Evolutionary conservation across 257 asterid species (phyloP).

Genomic region (Nicotiana noctiflora): DNA sequence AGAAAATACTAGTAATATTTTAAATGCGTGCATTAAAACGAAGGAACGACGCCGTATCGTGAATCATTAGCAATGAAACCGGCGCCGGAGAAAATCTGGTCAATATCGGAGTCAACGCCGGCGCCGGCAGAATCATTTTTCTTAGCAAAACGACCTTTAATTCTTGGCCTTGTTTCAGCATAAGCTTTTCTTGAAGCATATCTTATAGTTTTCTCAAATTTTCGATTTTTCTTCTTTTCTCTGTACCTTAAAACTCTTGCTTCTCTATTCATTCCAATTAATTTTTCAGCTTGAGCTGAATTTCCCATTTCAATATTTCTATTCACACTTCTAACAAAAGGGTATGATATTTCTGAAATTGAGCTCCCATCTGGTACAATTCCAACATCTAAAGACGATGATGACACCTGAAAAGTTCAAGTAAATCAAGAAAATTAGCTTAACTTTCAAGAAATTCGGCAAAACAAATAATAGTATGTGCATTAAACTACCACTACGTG

Average conservation of each 20-base stretch:
- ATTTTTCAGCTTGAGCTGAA: slow-evolving; percentile 19
- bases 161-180: slow-evolving; percentile 81
- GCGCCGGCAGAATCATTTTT: slow-evolving; percentile 25
- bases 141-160: slow-evolving; percentile 83
- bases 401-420: slow-evolving; percentile 52
- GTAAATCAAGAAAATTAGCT: background rate
- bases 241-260: slow-evolving; percentile 79
- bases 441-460: background rate
- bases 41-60: slow-evolving; percentile 48
- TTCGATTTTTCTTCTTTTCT: slow-evolving; percentile 77
- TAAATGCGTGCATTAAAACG: slow-evolving; percentile 25
- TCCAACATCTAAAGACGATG: slow-evolving; percentile 74
- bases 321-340: slow-evolving; percentile 22
- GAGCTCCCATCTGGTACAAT: slow-evolving; percentile 75
- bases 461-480: no score
- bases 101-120: slow-evolving; percentile 32
- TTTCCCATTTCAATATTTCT: slow-evolving; percentile 19
- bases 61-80: slow-evolving; percentile 30
- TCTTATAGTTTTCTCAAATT: slow-evolving; percentile 75
- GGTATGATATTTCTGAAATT: slow-evolving; percentile 51
- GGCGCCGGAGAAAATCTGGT: slow-evolving; percentile 28
- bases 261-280: slow-evolving; percentile 50
- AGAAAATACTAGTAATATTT: background rate
- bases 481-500: no score
- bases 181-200: slow-evolving; percentile 88